Conservation (phyloP, 108 stramenopile genomes). For the Pseudonitzschia pungens region DNA sequence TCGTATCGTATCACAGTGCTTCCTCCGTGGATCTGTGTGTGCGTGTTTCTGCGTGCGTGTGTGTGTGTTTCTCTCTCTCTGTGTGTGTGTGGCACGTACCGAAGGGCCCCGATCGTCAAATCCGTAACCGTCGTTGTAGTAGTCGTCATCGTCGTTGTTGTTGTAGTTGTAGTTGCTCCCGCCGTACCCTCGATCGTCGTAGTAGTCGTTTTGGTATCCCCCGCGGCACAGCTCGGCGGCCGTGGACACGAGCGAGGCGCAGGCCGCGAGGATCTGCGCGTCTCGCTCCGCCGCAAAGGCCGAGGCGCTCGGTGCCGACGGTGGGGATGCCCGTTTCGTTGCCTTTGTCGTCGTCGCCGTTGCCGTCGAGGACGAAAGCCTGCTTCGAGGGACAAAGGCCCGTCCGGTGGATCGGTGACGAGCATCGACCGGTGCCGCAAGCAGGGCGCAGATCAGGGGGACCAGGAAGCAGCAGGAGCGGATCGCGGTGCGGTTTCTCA, state of each 20-base stretch:
- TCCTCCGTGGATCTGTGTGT: no score
- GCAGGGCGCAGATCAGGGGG: neutral
- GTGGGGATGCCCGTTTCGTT: no score
- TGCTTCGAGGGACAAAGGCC: constrained; percentile 2
- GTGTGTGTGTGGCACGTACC: no score
- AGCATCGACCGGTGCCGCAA: neutral
- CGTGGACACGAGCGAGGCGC: neutral
- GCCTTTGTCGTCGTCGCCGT: no score
- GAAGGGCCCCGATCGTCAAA: constrained; percentile 19
- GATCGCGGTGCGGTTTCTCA: neutral
- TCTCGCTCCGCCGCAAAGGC: constrained; percentile 1
- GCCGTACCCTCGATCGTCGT: constrained; percentile 15
- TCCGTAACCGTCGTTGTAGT: neutral
- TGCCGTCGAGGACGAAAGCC: neutral
- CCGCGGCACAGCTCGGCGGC: constrained; percentile 1
- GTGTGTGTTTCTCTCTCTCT: no score
- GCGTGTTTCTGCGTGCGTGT: no score
- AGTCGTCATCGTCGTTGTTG: no score
- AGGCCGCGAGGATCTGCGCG: constrained; percentile 2
- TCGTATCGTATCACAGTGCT: no score
- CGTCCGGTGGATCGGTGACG: neutral
- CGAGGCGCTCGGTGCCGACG: neutral
- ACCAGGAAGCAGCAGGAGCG: neutral
- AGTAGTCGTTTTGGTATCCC: constrained; percentile 10
- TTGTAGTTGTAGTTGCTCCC: constrained; percentile 11